Conservation (phyloP, 2,329 filamentous ascomycete species). For the Tolypocladium sp. region DNA sequence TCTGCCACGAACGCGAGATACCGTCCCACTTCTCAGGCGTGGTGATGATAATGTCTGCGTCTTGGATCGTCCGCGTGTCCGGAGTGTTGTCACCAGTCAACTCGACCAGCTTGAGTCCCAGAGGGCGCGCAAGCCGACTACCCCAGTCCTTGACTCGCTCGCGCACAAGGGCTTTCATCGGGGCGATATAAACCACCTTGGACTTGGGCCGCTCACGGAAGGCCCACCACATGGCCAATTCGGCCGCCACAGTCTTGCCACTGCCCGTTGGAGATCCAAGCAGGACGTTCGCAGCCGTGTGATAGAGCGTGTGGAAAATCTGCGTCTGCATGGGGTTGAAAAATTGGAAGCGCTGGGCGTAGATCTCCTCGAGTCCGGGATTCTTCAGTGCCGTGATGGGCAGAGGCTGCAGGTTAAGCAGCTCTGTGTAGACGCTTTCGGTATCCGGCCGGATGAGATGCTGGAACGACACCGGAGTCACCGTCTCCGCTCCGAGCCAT, state of each 20-base stretch:
- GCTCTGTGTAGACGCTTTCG: slow-evolving; percentile 91
- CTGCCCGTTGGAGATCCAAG: slow-evolving; percentile 93
- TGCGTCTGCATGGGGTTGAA: slow-evolving; percentile 99
- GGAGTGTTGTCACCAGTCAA: slow-evolving; percentile 96
- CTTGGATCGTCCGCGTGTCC: slow-evolving; percentile 87
- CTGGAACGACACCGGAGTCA: slow-evolving; percentile 92
- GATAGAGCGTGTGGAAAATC: slow-evolving; percentile 93
- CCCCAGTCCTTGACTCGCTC: slow-evolving; percentile 96
- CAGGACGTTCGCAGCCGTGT: slow-evolving; percentile 84
- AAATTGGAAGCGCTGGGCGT: slow-evolving; percentile 80
- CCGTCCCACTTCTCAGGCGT: slow-evolving; percentile 99
- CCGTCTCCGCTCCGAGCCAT: slow-evolving; percentile 94
- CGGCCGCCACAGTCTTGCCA: slow-evolving; percentile 93
- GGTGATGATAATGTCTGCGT: slow-evolving; percentile 96
- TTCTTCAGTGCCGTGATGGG: slow-evolving; percentile 84
- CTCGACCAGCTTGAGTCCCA: slow-evolving; percentile 87
- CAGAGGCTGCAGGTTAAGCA: slow-evolving; percentile 84
- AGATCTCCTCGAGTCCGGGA: slow-evolving; percentile 76
- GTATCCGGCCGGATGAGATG: slow-evolving; percentile 96
- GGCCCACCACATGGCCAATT: slow-evolving; percentile 99
- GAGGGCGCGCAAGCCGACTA: slow-evolving; percentile 65
- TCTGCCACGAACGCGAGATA: slow-evolving; percentile 98
- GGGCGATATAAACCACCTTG: slow-evolving; percentile 97
- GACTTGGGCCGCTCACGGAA: slow-evolving; percentile 90
- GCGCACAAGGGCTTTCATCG: slow-evolving; percentile 96